phyloP scores from a whole-genome alignment of 257 asterid species.

The Catharanthus roseus region DNA sequence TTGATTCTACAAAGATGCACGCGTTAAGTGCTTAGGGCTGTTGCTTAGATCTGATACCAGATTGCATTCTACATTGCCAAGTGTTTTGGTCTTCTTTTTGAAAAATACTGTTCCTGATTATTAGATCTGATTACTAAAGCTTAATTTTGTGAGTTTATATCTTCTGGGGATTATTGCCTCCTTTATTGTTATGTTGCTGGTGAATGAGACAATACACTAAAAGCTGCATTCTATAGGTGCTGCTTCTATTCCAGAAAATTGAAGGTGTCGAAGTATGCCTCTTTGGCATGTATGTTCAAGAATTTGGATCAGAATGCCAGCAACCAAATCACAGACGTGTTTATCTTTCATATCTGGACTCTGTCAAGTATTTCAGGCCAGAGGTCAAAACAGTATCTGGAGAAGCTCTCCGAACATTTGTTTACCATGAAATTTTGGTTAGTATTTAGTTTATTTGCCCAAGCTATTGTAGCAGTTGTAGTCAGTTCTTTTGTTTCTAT shows the following conservation, averaged over 20 bases:
- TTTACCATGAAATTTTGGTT: slow-evolving; percentile 97
- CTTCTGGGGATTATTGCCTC: neutral
- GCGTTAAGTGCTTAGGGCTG: neutral
- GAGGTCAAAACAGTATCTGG: slow-evolving; percentile 87
- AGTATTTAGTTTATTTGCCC: slow-evolving; percentile 25
- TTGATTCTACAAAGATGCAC: neutral
- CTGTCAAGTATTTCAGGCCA: slow-evolving; percentile 97
- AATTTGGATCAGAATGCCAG: slow-evolving; percentile 92
- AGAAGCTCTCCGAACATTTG: slow-evolving; percentile 97
- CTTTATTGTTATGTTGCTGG: neutral
- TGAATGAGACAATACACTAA: slow-evolving; percentile 15
- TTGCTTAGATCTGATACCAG: neutral
- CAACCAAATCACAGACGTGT: slow-evolving; percentile 99
- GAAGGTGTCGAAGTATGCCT: slow-evolving; percentile 99
- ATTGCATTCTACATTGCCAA: neutral
- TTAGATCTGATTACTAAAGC: neutral
- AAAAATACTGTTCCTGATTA: neutral
- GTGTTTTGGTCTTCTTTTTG: neutral
- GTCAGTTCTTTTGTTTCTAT: slow-evolving; percentile 5
- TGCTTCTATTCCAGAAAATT: slow-evolving; percentile 83
- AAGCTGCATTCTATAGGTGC: slow-evolving; percentile 51
- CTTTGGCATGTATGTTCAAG: slow-evolving; percentile 98
- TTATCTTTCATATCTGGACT: slow-evolving; percentile 95
- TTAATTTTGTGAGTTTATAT: neutral
- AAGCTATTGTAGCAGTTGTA: slow-evolving; percentile 4